A percentile compares a stretch with the other conserved stretches of the same genome.
Evolutionary conservation across 192 early-diverging fungal species (phyloP).

Genomic region (Podila epigama): DNA sequence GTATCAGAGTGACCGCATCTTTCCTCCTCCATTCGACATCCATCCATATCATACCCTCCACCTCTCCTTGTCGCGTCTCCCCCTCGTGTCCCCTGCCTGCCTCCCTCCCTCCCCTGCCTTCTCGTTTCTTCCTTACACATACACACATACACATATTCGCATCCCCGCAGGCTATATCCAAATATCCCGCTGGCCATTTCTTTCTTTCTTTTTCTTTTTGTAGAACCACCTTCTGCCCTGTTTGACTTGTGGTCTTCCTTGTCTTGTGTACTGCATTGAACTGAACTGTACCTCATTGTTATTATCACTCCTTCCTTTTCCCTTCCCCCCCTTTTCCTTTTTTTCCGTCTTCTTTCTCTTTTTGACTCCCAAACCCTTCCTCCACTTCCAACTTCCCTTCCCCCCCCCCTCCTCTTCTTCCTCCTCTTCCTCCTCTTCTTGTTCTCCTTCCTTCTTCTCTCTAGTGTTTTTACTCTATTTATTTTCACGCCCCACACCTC

Average conservation of each 20-base stretch:
- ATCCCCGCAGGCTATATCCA: neutral
- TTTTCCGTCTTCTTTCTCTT: neutral
- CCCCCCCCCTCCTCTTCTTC: neutral
- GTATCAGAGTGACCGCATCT: neutral
- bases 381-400: no score
- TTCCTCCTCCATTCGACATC: neutral
- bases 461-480: neutral
- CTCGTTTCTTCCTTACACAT: neutral
- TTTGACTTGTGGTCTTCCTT: neutral
- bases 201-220: neutral
- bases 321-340: neutral
- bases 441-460: neutral
- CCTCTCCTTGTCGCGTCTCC: neutral
- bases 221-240: neutral
- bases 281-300: no score
- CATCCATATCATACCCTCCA: neutral
- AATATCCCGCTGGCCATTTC: neutral
- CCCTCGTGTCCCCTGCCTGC: neutral
- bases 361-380: neutral
- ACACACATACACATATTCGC: no score
- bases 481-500: neutral
- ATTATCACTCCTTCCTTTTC: no score
- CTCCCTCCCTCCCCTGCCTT: neutral
- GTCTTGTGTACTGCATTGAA: no score
- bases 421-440: neutral